Evolutionary conservation across 2,329 filamentous ascomycete species (phyloP), one percentile per base, ranked within the genome.

Genomic region (Fusarium sp.): DNA sequence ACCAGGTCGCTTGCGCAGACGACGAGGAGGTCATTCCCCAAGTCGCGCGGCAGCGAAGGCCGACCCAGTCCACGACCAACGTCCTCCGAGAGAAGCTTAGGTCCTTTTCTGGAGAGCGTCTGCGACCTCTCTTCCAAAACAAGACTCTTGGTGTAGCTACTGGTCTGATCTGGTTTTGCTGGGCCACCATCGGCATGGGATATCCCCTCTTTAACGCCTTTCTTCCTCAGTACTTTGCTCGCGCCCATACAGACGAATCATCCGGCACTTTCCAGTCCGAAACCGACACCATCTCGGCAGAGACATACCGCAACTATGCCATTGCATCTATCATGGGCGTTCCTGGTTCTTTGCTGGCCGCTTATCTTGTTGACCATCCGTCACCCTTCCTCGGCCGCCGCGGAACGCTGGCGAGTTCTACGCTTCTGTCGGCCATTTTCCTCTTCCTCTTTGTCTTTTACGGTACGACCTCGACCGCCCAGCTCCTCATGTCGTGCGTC

Each of bases 131-230:
- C 3, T 91, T 91, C 79, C 81, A 82, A 64, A 86, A 76, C 59
- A 86, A 82, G 71, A 86, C 84, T 58, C 82, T 89, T 8, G 87
- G 82, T 54, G 71, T 83, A 55, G 84, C 87, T 40, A 90, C 88
- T 1, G 74, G 70, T 4, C 80, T 90, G 23, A 83, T 95, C 50
- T 94, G 92, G 92, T 92, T 94, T 79, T 90, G 90, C 77, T 97
- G 94, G 94, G 86, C 90, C 0, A 91, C 89, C 13, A 95, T 97
- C 71, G 94, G 94, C 64, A 92, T 97, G 89, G 93, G 91, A 3
- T 97, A 95, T 76, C 94, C 93, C 1, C 87, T 97, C 2, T 97
- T 95, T 87, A 96, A 96, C 79, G 92, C 92, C 55, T 97, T 97
- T 81, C 86, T 97, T n/a, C 94, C 94, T 0, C 92, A 96, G 72